phyloP scores from a whole-genome alignment of 148 eudicot genomes.

The Chenopodium formosanum region DNA sequence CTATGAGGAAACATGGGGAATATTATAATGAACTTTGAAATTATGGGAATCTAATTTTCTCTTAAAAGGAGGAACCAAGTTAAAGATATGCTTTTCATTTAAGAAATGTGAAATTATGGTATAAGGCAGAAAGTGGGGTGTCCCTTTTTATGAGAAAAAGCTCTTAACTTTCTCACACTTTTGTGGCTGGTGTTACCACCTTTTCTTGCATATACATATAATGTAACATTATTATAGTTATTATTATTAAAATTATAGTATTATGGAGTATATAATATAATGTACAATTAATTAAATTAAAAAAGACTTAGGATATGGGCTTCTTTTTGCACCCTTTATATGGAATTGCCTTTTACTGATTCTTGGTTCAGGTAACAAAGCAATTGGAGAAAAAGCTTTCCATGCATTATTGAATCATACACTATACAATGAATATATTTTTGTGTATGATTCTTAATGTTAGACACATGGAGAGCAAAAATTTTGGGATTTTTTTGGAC shows the following conservation, averaged over 20 bases:
- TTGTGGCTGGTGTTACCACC: conserved; percentile 32
- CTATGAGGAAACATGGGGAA: conserved; percentile 1
- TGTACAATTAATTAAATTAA: background rate
- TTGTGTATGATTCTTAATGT: conserved; percentile 14
- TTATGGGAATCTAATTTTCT: conserved; percentile 23
- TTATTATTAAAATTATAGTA: no score
- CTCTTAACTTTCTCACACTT: conserved; percentile 40
- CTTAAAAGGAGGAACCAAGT: conserved; percentile 52
- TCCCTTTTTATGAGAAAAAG: conserved; percentile 67
- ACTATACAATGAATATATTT: background rate
- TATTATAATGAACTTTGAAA: conserved; percentile 4
- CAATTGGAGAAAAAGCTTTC: conserved; percentile 1
- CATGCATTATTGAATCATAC: conserved; percentile 22
- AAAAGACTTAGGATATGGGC: conserved; percentile 1
- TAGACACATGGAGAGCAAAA: conserved; percentile 23
- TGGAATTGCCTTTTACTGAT: conserved; percentile 18
- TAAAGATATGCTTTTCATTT: conserved; percentile 28
- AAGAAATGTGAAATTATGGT: conserved; percentile 17
- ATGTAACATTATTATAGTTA: no score
- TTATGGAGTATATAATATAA: background rate
- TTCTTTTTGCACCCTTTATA: conserved; percentile 16
- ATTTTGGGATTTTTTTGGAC: conserved; percentile 8
- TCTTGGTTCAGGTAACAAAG: conserved; percentile 26
- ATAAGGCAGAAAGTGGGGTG: conserved; percentile 59
- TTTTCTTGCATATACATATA: background rate